phyloP scores from a whole-genome alignment of 768 basidiomycete genomes.

The Xerocomus brunneocitrinus region DNA sequence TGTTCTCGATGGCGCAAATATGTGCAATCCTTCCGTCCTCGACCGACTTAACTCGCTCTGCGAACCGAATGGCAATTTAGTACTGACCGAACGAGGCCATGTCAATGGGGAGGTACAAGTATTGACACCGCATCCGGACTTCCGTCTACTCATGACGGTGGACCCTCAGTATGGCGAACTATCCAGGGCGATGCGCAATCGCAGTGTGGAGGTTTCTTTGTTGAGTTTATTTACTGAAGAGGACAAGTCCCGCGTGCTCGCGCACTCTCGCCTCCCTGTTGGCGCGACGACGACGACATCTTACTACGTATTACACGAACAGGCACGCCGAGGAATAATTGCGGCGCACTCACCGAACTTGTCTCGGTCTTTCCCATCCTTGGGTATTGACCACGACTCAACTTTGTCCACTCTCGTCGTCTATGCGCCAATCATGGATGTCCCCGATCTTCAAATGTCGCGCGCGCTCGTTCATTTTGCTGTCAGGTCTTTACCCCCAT shows the following conservation, averaged over 20 bases:
- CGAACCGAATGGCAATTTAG: slow-evolving; percentile 75
- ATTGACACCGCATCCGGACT: slow-evolving; percentile 79
- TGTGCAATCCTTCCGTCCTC: slow-evolving; percentile 92
- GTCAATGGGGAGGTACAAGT: slow-evolving; percentile 71
- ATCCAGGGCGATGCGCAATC: slow-evolving; percentile 97
- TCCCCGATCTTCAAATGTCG: slow-evolving; percentile 6
- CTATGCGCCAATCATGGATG: slow-evolving; percentile 33
- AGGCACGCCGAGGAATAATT: slow-evolving; percentile 24
- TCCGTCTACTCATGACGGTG: slow-evolving; percentile 91
- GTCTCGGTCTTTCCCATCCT: slow-evolving; percentile 31
- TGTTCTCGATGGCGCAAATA: slow-evolving; percentile 86
- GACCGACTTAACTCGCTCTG: slow-evolving; percentile 96
- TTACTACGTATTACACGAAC: slow-evolving; percentile 18
- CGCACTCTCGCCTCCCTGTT: slow-evolving; percentile 49
- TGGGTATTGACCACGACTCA: slow-evolving; percentile 47
- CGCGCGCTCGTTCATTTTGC: slow-evolving; percentile 27
- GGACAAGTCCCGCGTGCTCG: slow-evolving; percentile 43
- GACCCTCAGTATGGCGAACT: slow-evolving; percentile 91
- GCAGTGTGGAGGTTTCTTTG: slow-evolving; percentile 82
- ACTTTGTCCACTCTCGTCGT: slow-evolving; percentile 40
- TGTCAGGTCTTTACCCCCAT: slow-evolving; percentile 17
- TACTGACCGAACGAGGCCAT: slow-evolving; percentile 86
- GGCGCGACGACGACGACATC: slow-evolving; percentile 3
- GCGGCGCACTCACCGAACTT: not conserved
- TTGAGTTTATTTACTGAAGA: slow-evolving; percentile 35